Percentiles rank a stretch among this genome's conserved stretches.
Conservation (phyloP, 176 grass and related monocot genomes). For the Bromus sterilis region DNA sequence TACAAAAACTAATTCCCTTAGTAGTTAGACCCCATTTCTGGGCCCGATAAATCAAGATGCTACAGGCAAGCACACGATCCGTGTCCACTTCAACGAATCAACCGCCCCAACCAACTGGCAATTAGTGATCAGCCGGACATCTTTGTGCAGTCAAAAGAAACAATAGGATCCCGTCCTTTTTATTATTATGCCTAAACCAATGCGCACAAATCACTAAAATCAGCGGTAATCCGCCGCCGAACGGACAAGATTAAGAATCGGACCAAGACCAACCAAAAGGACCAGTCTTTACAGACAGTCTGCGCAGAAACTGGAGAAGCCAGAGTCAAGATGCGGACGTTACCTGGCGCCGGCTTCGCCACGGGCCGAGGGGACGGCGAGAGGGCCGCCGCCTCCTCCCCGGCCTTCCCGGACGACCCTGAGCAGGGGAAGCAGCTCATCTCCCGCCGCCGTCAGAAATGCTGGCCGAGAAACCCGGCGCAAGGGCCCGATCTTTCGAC, state of each 20-base stretch:
- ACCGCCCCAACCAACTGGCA: not conserved
- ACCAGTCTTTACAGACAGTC: not conserved
- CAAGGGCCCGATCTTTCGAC: conserved; percentile 3
- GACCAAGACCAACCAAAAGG: not conserved
- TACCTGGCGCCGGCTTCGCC: conserved; percentile 27
- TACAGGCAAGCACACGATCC: not conserved
- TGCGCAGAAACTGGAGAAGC: not conserved
- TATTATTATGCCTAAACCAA: not conserved
- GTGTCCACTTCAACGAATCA: not conserved
- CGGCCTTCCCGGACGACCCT: conserved; percentile 46
- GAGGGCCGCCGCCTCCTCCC: conserved; percentile 34
- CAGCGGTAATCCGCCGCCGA: not conserved
- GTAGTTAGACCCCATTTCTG: not conserved
- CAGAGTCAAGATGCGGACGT: not conserved
- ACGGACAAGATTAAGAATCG: not conserved
- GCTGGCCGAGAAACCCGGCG: conserved; percentile 17
- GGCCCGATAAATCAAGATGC: not conserved
- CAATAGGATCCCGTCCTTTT: not conserved
- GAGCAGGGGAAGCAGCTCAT: conserved; percentile 78
- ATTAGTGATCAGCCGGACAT: not conserved
- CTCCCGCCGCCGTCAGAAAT: conserved; percentile 8
- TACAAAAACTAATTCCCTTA: not conserved
- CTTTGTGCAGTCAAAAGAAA: not conserved
- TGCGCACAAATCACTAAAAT: not conserved
- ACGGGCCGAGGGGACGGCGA: conserved; percentile 28